These are phyloP conservation scores for Trichoderma sp. DNA, from an alignment of 2,329 filamentous ascomycete species.

Conservation along the genomic window DNA sequence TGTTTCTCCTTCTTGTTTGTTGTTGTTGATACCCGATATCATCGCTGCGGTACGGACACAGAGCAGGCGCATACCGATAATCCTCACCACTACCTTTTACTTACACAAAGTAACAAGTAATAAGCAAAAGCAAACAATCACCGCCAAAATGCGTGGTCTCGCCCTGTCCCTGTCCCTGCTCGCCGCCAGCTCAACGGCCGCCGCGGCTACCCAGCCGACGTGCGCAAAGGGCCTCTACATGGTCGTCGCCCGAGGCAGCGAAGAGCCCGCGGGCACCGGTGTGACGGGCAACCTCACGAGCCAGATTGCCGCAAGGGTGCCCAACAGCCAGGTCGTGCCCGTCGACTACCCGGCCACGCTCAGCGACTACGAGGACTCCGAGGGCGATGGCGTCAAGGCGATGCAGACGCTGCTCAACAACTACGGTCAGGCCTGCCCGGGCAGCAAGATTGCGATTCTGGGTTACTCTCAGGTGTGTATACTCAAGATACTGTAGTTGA, in stretches of 20 bases:
- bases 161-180: constrained; percentile 17
- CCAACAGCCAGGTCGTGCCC: constrained; percentile 35
- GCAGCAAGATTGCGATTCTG: constrained; percentile 41
- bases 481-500: no score
- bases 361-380: constrained; percentile 37
- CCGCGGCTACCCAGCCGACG: constrained; percentile 20
- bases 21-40: neutral
- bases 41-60: neutral
- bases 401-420: constrained; percentile 33
- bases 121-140: neutral
- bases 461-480: constrained; percentile 42
- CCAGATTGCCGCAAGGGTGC: constrained; percentile 33
- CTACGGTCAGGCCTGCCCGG: constrained; percentile 38
- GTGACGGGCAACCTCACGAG: constrained; percentile 35
- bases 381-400: constrained; percentile 33
- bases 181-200: constrained; percentile 15
- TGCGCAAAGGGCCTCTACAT: constrained; percentile 41
- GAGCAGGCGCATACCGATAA: neutral
- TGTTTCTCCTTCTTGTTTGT: neutral
- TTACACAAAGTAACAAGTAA: neutral
- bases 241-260: constrained; percentile 40
- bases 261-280: constrained; percentile 36
- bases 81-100: neutral
- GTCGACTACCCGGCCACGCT: constrained; percentile 41
- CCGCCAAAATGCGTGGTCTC: constrained; percentile 15